These are phyloP conservation scores for Schwanniomyces vanrijiae DNA, from an alignment of 805 yeast species.

Conservation along the genomic window DNA sequence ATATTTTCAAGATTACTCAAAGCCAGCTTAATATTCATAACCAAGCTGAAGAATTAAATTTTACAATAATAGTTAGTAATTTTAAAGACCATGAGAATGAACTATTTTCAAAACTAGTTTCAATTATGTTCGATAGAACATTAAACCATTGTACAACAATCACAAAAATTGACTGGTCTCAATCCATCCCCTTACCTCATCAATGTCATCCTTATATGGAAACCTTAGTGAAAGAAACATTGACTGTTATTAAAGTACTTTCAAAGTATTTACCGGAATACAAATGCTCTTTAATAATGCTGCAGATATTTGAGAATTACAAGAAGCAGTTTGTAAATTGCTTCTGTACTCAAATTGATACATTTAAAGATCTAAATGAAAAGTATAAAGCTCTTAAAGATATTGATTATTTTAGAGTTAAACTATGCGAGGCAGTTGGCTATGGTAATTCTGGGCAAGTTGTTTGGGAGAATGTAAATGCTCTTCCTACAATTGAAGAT, in stretches of 20 bases:
- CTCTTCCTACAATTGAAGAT: conserved; percentile 51
- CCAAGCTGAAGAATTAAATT: conserved; percentile 27
- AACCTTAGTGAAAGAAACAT: conserved; percentile 61
- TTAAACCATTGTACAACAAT: conserved; percentile 50
- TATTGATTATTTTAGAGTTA: conserved; percentile 63
- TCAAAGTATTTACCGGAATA: conserved; percentile 54
- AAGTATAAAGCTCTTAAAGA: conserved; percentile 59
- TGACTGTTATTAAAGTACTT: conserved; percentile 61
- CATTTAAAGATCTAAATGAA: conserved; percentile 50
- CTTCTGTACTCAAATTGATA: conserved; percentile 47
- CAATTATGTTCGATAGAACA: conserved; percentile 69
- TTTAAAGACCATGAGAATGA: conserved; percentile 64
- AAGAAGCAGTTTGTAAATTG: conserved; percentile 53
- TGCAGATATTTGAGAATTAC: conserved; percentile 57
- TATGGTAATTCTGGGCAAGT: conserved; percentile 63
- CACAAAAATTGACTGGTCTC: conserved; percentile 50
- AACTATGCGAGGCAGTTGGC: conserved; percentile 56
- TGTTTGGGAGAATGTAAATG: conserved; percentile 59
- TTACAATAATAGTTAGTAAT: conserved; percentile 30
- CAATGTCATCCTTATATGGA: conserved; percentile 66
- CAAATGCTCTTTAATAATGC: conserved; percentile 45
- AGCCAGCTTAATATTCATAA: conserved; percentile 9
- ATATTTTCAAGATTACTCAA: conserved; percentile 5
- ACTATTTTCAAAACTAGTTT: conserved; percentile 61
- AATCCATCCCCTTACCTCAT: conserved; percentile 38